Evolutionary conservation across 2,329 filamentous ascomycete species (phyloP).

Genomic region (Davidsoniella neocaledoniae): DNA sequence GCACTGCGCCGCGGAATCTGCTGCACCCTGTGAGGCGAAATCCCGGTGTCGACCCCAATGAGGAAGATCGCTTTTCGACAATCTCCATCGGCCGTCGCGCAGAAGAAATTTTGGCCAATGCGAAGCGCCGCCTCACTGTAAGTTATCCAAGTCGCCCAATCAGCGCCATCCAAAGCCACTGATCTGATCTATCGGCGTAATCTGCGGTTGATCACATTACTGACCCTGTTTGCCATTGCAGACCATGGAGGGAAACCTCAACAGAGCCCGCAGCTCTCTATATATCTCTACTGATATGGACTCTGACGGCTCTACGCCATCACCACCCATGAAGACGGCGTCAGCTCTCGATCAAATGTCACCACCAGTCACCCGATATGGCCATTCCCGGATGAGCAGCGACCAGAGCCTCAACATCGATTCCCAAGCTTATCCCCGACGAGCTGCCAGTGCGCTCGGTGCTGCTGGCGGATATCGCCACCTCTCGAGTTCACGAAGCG

Average conservation of each 20-base stretch:
- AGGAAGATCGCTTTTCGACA: slow-evolving; percentile 51
- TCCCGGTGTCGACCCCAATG: slow-evolving; percentile 15
- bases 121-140: slow-evolving; percentile 76
- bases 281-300: slow-evolving; percentile 25
- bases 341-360: slow-evolving; percentile 13
- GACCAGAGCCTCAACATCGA: slow-evolving; percentile 29
- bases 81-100: slow-evolving; percentile 64
- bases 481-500: slow-evolving; percentile 14
- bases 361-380: slow-evolving; percentile 16
- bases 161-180: no score
- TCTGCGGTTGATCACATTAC: not conserved
- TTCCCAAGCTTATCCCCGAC: slow-evolving; percentile 21
- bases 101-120: slow-evolving; percentile 81
- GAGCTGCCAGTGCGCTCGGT: slow-evolving; percentile 48
- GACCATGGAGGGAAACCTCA: slow-evolving; percentile 89
- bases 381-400: slow-evolving; percentile 44
- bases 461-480: slow-evolving; percentile 42
- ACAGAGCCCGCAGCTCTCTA: slow-evolving; percentile 56
- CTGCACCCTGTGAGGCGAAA: slow-evolving; percentile 16
- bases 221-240: slow-evolving; percentile 20
- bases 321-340: slow-evolving; percentile 29
- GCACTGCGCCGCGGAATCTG: slow-evolving; percentile 20
- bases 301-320: slow-evolving; percentile 36
- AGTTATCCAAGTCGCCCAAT: slow-evolving; percentile 19
- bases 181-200: not conserved